Conservation (phyloP, 352 stramenopile genomes). For the Phytophthora syringae region DNA sequence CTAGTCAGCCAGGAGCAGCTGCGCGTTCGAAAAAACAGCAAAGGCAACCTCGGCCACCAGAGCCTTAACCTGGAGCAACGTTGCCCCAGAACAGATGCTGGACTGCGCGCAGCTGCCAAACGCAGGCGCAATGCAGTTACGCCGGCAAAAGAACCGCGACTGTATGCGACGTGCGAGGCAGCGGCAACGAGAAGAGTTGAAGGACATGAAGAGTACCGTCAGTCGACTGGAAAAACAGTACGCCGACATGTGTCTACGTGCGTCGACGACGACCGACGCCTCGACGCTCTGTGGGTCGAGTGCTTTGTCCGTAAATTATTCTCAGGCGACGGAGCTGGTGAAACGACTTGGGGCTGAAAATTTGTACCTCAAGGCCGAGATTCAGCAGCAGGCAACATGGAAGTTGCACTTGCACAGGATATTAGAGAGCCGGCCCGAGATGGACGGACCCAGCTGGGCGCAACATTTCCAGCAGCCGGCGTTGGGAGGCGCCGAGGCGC, state of each 20-base stretch:
- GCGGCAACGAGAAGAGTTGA: constrained; percentile 48
- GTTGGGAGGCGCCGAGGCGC: constrained; percentile 16
- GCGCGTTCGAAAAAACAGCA: constrained; percentile 23
- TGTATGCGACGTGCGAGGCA: constrained; percentile 52
- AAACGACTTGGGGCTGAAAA: constrained; percentile 55
- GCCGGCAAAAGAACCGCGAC: constrained; percentile 34
- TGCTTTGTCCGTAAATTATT: constrained; percentile 24
- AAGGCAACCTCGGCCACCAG: constrained; percentile 20
- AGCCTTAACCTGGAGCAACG: constrained; percentile 25
- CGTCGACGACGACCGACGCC: constrained; percentile 14
- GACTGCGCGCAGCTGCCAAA: constrained; percentile 29
- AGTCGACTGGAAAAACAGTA: constrained; percentile 47
- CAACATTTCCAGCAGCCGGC: constrained; percentile 34
- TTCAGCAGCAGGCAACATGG: constrained; percentile 50
- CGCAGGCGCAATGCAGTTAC: constrained; percentile 31
- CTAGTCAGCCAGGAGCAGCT: constrained; percentile 15
- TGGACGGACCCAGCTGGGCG: constrained; percentile 24
- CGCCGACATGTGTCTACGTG: constrained; percentile 36
- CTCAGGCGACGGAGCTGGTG: constrained; percentile 28
- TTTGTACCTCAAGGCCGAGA: constrained; percentile 46
- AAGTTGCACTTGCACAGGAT: constrained; percentile 49
- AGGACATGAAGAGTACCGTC: constrained; percentile 46
- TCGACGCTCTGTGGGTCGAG: constrained; percentile 10
- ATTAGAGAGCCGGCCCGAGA: constrained; percentile 33
- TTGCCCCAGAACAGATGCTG: constrained; percentile 26